Percentiles rank a stretch among this genome's conserved stretches.
phyloP scores from a whole-genome alignment of 2,329 filamentous ascomycete species.

The Lecanicillium sp. region DNA sequence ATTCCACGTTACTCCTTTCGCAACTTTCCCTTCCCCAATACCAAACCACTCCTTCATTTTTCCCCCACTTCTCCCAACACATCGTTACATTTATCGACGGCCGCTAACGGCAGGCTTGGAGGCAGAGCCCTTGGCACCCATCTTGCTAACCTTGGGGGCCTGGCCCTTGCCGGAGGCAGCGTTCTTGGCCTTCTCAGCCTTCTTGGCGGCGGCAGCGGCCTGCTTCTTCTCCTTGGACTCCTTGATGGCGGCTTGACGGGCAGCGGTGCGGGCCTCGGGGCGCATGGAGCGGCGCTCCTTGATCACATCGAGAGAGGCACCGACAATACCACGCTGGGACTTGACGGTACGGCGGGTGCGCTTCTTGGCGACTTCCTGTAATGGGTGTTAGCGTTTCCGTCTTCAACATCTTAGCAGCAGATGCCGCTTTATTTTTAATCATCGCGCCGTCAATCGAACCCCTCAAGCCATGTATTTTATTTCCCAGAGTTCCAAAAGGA shows the following conservation, averaged over 20 bases:
- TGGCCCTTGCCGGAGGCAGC: constrained; percentile 71
- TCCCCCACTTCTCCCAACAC: background rate
- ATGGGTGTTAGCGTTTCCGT: constrained; percentile 28
- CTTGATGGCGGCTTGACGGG: constrained; percentile 85
- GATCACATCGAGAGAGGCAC: constrained; percentile 98
- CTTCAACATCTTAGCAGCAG: too few relatives aligned
- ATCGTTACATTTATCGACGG: constrained; percentile 47
- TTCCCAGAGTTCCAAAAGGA: too few relatives aligned
- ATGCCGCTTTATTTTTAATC: background rate
- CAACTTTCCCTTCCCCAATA: background rate
- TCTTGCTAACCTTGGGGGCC: constrained; percentile 85
- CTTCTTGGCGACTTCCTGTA: constrained; percentile 99
- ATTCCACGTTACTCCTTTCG: constrained; percentile 21
- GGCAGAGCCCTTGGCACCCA: constrained; percentile 86
- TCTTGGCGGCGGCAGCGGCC: constrained; percentile 82
- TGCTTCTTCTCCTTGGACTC: constrained; percentile 98
- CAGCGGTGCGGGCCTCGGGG: constrained; percentile 90
- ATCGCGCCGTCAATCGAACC: background rate
- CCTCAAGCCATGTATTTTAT: constrained; percentile 1
- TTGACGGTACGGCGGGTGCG: constrained; percentile 96
- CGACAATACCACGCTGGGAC: constrained; percentile 97
- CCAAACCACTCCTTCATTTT: constrained; percentile 5
- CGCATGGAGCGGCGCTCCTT: constrained; percentile 95
- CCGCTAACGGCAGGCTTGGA: constrained; percentile 78
- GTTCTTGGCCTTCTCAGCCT: constrained; percentile 97